Evolutionary conservation across 2,329 filamentous ascomycete genomes (phyloP), one percentile per base, ranked within the genome.

Genomic region (Hyphodiscus sp.): DNA sequence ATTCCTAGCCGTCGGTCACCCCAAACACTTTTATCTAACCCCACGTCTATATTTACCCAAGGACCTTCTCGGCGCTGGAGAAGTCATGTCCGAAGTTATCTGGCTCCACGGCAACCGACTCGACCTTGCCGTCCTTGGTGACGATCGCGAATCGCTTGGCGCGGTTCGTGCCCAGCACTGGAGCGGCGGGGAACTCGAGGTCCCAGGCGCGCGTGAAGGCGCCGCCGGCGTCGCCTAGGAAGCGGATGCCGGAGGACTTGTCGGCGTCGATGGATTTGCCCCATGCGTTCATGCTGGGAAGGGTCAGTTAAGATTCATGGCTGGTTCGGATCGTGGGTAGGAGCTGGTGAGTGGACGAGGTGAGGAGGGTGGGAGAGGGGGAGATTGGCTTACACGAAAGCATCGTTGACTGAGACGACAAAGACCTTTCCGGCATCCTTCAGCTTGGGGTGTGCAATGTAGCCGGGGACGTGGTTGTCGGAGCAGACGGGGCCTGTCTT

Each of bases 381-480:
- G 30, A 6, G 53, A 51, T 19, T 30, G 45, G 73, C 87, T 72
- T 77, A 95, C 88, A 95, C 91, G 70, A 96, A 96, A 23, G 91
- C 82, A 70, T 97, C 92, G 68, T 96, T 97, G 68, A 96, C 91
- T 13, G 87, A 84, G 49, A 97, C 83, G 44, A 97, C 89, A 66
- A 95, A 95, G 49, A 96, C 88, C 65, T 86, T 79, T 47, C 90
- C 91, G 30, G 87, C 89, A 57, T 85, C 76, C 74, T 87, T 87
- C 63, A 95, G 79, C 69, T 85, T 83, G 52, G 86, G 79, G 68
- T 89, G 87, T 67, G 82, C 83, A 70, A 96, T 86, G 73, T 90
- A 97, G 53, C 88, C 88, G 1, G 92, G 92, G 46, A 97, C 78
- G 69, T 97, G 92, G 45, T 74, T 76, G 60, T 80, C 77, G 20